phyloP scores from a whole-genome alignment of 768 basidiomycete species.

The Multifurca ochricompacta region DNA sequence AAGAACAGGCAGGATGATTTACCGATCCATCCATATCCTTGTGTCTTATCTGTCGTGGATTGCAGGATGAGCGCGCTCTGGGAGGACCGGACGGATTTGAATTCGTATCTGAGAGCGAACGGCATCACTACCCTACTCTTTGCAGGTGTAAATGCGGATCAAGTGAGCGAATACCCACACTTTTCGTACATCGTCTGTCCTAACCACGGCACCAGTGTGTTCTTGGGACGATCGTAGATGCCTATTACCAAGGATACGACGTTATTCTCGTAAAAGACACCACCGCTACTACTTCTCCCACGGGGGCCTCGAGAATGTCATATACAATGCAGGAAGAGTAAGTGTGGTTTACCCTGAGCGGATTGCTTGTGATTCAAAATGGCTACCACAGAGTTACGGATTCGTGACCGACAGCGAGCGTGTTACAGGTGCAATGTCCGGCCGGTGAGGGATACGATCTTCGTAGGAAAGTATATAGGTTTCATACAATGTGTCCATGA shows the following conservation, averaged over 20 bases:
- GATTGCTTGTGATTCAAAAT: background rate
- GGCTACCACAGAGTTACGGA: background rate
- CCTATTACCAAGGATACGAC: slow-evolving; percentile 59
- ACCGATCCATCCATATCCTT: background rate
- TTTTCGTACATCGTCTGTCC: too few species aligned
- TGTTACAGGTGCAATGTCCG: background rate
- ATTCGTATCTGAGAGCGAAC: slow-evolving; percentile 54
- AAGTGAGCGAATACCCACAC: slow-evolving; percentile 34
- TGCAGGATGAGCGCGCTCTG: slow-evolving; percentile 57
- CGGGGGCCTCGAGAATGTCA: slow-evolving; percentile 46
- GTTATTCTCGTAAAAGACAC: slow-evolving; percentile 50
- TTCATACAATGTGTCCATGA: background rate
- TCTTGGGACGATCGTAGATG: slow-evolving; percentile 53
- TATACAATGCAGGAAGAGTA: slow-evolving; percentile 51
- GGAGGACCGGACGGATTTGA: slow-evolving; percentile 56
- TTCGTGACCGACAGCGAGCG: slow-evolving; percentile 7
- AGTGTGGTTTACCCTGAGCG: slow-evolving; percentile 21
- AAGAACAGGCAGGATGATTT: slow-evolving; percentile 58
- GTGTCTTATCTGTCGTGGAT: background rate
- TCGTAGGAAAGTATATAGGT: background rate
- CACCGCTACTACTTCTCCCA: slow-evolving; percentile 56
- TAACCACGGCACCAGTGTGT: slow-evolving; percentile 58
- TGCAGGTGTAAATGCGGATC: slow-evolving; percentile 60
- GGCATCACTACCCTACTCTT: slow-evolving; percentile 56
- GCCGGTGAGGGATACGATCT: background rate